Base-by-base conservation (phyloP, 495 filamentous ascomycete species). In the Aspergillus carlsbadensis region DNA sequence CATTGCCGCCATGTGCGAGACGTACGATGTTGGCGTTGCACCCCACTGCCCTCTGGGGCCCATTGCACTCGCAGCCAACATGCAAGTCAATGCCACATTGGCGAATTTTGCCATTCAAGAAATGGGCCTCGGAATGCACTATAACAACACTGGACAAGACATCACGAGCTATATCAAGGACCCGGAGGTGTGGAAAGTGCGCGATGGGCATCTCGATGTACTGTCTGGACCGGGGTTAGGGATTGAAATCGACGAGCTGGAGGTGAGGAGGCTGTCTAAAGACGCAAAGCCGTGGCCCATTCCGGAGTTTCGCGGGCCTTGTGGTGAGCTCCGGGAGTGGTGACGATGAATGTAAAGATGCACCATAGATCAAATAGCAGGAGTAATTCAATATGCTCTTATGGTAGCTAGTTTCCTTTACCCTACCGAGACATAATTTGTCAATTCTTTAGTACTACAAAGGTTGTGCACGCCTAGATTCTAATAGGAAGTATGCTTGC, bases 71-170 rank as follows among this genome's bases (percentile, higher is more conserved):
- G 88, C 88, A 2, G 89, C 89, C 10, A 85, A 81, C 59, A 76
- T 91, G 60, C 87, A 91, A 63, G 78, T 90, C 21, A 84, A 81
- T 33, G 72, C 85, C 29, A 67, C 73, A 8, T 83, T 76, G 31
- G 73, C 87, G 2, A 91, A 92, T 63, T 90, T 90, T 65, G 83
- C 78, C 29, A 91, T 92, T 47, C 89, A 90, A 68, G 88, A 92
- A 74, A 91, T 91, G 88, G 83, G 82, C 51, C 60, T 89, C 43
- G 88, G 87, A 0, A 91, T 92, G 49, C 89, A 92, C 69, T 91
- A 92, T 65, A 91, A 91, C 60, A 72, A 72, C n/a, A 83, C 79
- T 8, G 74, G 81, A 37, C 79, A 80, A 51, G 87, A 92, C 67
- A 74, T 91, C 42, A 79, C 73, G 1, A 89, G 77, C 54, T 92